Evolutionary conservation across 2,329 filamentous ascomycete species (phyloP).

Genomic region (Neofusicoccum sp.): DNA sequence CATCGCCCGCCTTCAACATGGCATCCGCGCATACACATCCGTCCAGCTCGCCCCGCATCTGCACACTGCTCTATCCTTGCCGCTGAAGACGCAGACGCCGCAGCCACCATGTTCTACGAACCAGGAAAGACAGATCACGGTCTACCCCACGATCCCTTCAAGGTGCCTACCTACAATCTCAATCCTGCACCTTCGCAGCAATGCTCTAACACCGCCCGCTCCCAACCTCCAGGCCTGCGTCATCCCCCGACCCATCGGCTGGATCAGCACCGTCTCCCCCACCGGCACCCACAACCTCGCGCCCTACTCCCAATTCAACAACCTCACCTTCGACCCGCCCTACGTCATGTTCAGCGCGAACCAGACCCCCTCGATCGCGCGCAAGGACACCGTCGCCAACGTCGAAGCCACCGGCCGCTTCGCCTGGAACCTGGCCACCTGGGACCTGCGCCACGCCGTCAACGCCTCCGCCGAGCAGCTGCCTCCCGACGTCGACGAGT

Average conservation of each 20-base stretch:
- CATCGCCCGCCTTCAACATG: neutral
- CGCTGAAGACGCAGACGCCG: too few relatives aligned
- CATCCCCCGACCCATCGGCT: conserved; percentile 63
- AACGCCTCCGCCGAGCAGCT: conserved; percentile 59
- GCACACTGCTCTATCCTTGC: neutral
- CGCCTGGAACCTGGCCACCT: conserved; percentile 64
- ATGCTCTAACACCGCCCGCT: neutral
- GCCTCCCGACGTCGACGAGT: conserved; percentile 57
- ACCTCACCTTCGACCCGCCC: conserved; percentile 64
- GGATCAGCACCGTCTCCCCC: conserved; percentile 60
- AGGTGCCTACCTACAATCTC: conserved; percentile 38
- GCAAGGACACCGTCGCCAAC: conserved; percentile 63
- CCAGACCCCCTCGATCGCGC: conserved; percentile 49
- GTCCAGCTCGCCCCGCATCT: neutral
- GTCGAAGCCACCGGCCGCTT: conserved; percentile 59
- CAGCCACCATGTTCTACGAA: conserved; percentile 53
- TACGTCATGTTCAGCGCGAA: conserved; percentile 66
- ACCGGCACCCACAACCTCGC: conserved; percentile 58
- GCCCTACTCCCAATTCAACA: conserved; percentile 65
- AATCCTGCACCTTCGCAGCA: neutral
- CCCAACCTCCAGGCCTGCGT: conserved; percentile 53
- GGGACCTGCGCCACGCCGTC: conserved; percentile 56
- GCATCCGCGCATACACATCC: neutral
- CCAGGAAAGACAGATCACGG: conserved; percentile 56
- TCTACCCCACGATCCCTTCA: conserved; percentile 59